These are phyloP conservation scores for Cyberlindnera xylosilytica DNA, from an alignment of 805 yeast species.

Conservation along the genomic window DNA sequence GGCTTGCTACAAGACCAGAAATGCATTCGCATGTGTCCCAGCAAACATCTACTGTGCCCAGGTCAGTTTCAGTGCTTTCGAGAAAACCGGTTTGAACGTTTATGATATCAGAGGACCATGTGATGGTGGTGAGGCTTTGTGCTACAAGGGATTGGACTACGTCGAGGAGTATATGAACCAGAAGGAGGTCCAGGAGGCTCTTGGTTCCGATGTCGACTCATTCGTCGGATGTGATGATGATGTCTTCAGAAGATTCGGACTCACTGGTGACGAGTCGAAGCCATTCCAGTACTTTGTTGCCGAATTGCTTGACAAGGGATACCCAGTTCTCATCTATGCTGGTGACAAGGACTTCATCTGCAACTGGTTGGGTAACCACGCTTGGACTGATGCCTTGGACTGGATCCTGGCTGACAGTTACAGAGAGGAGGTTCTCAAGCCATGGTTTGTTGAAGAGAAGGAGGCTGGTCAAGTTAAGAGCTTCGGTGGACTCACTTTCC, in stretches of 20 bases:
- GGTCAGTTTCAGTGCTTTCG: slow-evolving; percentile 64
- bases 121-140: slow-evolving; percentile 63
- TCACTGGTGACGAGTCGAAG: slow-evolving; percentile 81
- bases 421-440: slow-evolving; percentile 36
- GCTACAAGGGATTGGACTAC: slow-evolving; percentile 71
- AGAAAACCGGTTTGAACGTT: slow-evolving; percentile 76
- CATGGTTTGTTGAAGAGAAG: slow-evolving; percentile 40
- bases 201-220: slow-evolving; percentile 81
- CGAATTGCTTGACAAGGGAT: slow-evolving; percentile 60
- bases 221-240: slow-evolving; percentile 68
- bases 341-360: slow-evolving; percentile 93
- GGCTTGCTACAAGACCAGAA: slow-evolving; percentile 59
- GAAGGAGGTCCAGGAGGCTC: slow-evolving; percentile 64
- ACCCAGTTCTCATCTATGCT: slow-evolving; percentile 87
- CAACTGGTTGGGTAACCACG: slow-evolving; percentile 89
- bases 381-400: slow-evolving; percentile 68
- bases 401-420: slow-evolving; percentile 60
- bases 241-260: slow-evolving; percentile 63
- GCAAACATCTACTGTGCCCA: slow-evolving; percentile 79
- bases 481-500: slow-evolving; percentile 66
- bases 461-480: slow-evolving; percentile 75
- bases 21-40: slow-evolving; percentile 76
- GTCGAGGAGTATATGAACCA: slow-evolving; percentile 72
- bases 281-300: slow-evolving; percentile 78
- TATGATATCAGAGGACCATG: slow-evolving; percentile 84